These are phyloP conservation scores for Onygenales sp. DNA, from an alignment of 2,329 filamentous ascomycete species.

Conservation along the genomic window DNA sequence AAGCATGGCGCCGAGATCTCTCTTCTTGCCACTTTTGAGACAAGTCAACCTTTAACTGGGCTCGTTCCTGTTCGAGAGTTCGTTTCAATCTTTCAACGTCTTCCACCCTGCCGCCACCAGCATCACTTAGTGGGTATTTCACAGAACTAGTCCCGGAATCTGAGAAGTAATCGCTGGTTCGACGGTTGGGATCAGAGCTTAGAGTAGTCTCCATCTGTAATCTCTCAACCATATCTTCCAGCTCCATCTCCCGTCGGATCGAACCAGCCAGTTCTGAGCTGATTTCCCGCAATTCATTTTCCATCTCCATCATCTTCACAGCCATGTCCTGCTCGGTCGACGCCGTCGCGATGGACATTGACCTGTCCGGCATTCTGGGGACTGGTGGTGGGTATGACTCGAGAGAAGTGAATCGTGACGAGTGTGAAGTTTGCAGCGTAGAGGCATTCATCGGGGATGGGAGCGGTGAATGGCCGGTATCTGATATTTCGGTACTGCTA, in stretches of 20 bases:
- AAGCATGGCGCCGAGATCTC: slow-evolving; percentile 59
- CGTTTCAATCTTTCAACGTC: slow-evolving; percentile 78
- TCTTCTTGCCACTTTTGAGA: slow-evolving; percentile 84
- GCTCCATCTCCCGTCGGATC: slow-evolving; percentile 88
- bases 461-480: slow-evolving; percentile 48
- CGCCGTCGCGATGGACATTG: slow-evolving; percentile 24
- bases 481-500: slow-evolving; percentile 54
- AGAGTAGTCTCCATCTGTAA: slow-evolving; percentile 65
- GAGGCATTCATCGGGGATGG: slow-evolving; percentile 43
- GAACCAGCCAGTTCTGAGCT: slow-evolving; percentile 86
- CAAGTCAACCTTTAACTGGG: slow-evolving; percentile 73
- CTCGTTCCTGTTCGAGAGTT: slow-evolving; percentile 82
- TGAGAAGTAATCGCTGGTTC: slow-evolving; percentile 96
- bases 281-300: slow-evolving; percentile 88
- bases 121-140: slow-evolving; percentile 58
- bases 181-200: slow-evolving; percentile 50
- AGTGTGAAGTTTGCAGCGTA: slow-evolving; percentile 11
- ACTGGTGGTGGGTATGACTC: slow-evolving; percentile 35
- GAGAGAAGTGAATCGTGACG: slow-evolving; percentile 13
- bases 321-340: slow-evolving; percentile 32
- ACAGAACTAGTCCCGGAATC: slow-evolving; percentile 86
- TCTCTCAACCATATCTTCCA: slow-evolving; percentile 87
- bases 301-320: slow-evolving; percentile 71
- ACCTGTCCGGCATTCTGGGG: slow-evolving; percentile 33
- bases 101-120: slow-evolving; percentile 44